Evolutionary conservation across 768 basidiomycete genomes (phyloP).

Genomic region (Russula ochroleuca): DNA sequence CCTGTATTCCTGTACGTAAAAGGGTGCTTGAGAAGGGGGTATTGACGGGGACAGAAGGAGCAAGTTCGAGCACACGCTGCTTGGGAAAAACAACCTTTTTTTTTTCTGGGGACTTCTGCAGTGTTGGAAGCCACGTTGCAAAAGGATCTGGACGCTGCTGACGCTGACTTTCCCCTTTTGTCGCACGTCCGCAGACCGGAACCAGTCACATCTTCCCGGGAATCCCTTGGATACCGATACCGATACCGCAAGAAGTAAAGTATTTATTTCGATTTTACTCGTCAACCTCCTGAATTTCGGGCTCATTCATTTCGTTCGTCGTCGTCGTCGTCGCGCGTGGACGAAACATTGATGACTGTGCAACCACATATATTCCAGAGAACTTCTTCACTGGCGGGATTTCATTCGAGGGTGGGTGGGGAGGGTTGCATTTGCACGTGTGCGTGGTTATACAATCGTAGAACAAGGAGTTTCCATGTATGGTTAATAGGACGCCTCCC

Average conservation of each 20-base stretch:
- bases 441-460: background rate
- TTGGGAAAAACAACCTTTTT: background rate
- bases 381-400: too few relatives aligned
- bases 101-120: background rate
- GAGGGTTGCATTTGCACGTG: too few relatives aligned
- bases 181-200: background rate
- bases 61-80: background rate
- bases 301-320: background rate
- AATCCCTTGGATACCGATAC: background rate
- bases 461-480: conserved; percentile 17
- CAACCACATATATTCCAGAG: too few relatives aligned
- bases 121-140: conserved; percentile 2
- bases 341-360: too few relatives aligned
- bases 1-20: conserved; percentile 15
- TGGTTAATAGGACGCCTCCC: conserved; percentile 4
- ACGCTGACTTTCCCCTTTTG: background rate
- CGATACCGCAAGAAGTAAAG: too few relatives aligned
- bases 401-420: too few relatives aligned
- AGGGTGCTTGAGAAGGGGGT: background rate
- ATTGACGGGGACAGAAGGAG: conserved; percentile 2
- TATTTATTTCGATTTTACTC: background rate
- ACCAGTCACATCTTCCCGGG: background rate
- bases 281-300: background rate
- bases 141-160: background rate
- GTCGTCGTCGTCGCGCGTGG: too few relatives aligned